Conservation (phyloP, 2,329 filamentous ascomycete genomes). For the Paraphaeosphaeria sporulosa region DNA sequence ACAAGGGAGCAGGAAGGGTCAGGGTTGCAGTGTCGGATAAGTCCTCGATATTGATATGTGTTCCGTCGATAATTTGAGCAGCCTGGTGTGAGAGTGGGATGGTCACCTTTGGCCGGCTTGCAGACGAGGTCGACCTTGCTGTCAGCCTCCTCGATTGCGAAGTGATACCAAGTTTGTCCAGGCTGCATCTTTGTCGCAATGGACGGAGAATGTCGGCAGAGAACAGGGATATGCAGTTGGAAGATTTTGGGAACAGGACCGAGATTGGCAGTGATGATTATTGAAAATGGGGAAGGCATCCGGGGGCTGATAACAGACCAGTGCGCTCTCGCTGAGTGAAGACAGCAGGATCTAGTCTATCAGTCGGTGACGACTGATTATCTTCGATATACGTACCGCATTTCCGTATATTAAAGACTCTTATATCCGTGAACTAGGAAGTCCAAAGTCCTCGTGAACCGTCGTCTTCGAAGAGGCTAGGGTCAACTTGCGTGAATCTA, state of each 20-base stretch:
- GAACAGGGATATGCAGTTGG: constrained; percentile 21
- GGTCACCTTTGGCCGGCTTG: constrained; percentile 1
- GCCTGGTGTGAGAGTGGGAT: not conserved
- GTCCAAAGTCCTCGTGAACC: not conserved
- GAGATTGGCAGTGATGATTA: constrained; percentile 18
- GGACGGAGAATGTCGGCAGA: constrained; percentile 21
- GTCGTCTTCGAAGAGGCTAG: not conserved
- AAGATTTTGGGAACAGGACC: not conserved
- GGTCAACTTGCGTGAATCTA: not conserved
- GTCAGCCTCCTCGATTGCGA: constrained; percentile 12
- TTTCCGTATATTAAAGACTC: constrained; percentile 8
- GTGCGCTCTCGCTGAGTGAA: not conserved
- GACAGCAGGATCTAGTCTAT: not conserved
- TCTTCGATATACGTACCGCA: constrained; percentile 2
- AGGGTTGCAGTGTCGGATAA: not conserved
- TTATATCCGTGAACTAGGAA: constrained; percentile 2
- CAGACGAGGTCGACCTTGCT: constrained; percentile 12
- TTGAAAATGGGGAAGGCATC: constrained; percentile 24
- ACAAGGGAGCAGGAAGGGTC: not conserved
- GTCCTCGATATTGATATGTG: constrained; percentile 21
- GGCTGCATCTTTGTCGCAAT: constrained; percentile 6
- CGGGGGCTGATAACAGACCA: constrained; percentile 1
- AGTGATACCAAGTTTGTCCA: constrained; percentile 13
- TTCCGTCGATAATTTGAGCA: not conserved
- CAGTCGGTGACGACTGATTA: not conserved